Conservation (phyloP, 257 asterid species). For the Perilla frutescens region DNA sequence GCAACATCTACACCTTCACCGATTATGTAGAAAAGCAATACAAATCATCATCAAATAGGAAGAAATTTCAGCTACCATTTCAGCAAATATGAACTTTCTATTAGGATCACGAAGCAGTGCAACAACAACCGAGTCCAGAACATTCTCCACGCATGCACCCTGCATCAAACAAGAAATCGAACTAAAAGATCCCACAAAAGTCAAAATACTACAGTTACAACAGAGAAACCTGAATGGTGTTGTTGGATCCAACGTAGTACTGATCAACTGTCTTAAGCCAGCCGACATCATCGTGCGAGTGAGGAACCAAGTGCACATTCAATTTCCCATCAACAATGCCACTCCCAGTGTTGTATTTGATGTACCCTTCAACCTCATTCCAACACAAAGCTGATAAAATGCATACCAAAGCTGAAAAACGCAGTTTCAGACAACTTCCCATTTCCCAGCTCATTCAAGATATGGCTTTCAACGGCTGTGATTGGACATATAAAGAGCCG, state of each 20-base stretch:
- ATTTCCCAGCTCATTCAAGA: slow-evolving; percentile 38
- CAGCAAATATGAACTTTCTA: slow-evolving; percentile 83
- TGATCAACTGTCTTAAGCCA: slow-evolving; percentile 94
- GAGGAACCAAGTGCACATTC: slow-evolving; percentile 94
- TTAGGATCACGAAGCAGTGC: slow-evolving; percentile 68
- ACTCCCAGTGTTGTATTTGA: slow-evolving; percentile 60
- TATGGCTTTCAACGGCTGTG: slow-evolving; percentile 2
- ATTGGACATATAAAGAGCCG: neutral
- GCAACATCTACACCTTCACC: neutral
- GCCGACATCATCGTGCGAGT: slow-evolving; percentile 92
- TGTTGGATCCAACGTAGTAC: slow-evolving; percentile 90
- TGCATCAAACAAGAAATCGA: slow-evolving; percentile 36
- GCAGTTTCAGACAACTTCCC: slow-evolving; percentile 30
- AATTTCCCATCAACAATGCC: slow-evolving; percentile 69
- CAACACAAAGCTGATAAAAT: slow-evolving; percentile 37
- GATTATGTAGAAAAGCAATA: slow-evolving; percentile 2
- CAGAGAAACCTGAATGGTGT: slow-evolving; percentile 67
- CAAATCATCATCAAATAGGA: slow-evolving; percentile 7
- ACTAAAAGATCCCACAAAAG: neutral
- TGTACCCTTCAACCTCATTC: slow-evolving; percentile 46
- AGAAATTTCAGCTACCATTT: slow-evolving; percentile 59
- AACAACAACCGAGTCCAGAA: slow-evolving; percentile 74
- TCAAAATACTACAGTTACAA: neutral
- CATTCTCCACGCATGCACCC: slow-evolving; percentile 90
- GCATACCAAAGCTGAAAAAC: slow-evolving; percentile 43